These are phyloP conservation scores for Mycena olivaceomarginata DNA, from an alignment of 768 basidiomycete species.

Conservation along the genomic window DNA sequence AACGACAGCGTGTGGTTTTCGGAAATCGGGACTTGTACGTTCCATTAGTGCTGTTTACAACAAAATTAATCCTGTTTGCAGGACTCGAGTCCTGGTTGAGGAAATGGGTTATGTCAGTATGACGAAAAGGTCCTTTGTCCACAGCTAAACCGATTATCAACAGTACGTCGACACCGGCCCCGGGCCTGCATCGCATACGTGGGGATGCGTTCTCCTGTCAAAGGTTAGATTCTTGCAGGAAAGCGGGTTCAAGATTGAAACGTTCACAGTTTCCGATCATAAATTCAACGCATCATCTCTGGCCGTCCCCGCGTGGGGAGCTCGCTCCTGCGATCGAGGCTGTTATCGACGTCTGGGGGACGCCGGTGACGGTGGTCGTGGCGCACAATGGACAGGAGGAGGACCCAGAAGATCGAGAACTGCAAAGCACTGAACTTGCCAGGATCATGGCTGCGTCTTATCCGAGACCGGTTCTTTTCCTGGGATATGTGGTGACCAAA, in stretches of 20 bases:
- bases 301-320: slow-evolving; percentile 91
- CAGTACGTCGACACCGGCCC: slow-evolving; percentile 94
- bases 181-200: slow-evolving; percentile 91
- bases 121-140: neutral
- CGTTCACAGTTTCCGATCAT: slow-evolving; percentile 87
- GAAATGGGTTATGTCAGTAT: slow-evolving; percentile 86
- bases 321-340: slow-evolving; percentile 95
- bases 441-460: slow-evolving; percentile 84
- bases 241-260: neutral
- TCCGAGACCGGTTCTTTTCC: slow-evolving; percentile 85
- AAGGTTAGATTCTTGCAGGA: slow-evolving; percentile 67
- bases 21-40: slow-evolving; percentile 90
- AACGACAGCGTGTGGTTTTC: slow-evolving; percentile 77
- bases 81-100: slow-evolving; percentile 85
- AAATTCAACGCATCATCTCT: slow-evolving; percentile 88
- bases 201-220: slow-evolving; percentile 90
- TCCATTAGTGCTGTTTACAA: neutral
- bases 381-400: slow-evolving; percentile 97
- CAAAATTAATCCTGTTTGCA: slow-evolving; percentile 51
- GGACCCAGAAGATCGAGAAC: slow-evolving; percentile 90
- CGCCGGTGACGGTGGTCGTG: slow-evolving; percentile 88
- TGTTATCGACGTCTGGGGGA: slow-evolving; percentile 86
- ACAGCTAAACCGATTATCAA: slow-evolving; percentile 28
- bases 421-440: slow-evolving; percentile 89
- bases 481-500: slow-evolving; percentile 88